Base-by-base conservation (phyloP, 495 filamentous ascomycete genomes). In the Cenococcum geophilum region DNA sequence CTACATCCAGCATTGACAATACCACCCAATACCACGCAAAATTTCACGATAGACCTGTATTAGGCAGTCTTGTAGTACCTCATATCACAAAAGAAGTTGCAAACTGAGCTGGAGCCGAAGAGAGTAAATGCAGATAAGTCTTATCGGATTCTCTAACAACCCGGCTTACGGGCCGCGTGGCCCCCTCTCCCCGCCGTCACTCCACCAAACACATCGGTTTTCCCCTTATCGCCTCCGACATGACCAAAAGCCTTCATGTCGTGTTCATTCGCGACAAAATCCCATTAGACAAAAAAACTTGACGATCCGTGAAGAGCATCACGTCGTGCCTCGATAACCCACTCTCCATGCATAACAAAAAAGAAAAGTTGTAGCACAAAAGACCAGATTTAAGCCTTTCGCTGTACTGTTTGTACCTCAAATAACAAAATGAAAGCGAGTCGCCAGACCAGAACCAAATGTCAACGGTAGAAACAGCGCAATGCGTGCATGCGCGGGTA, bases 381-480 rank as follows among this genome's bases (percentile, higher is more conserved):
- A 49, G 45, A 49, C 45, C 45, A 14, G 5, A n/a, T 1, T 47
- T n/a, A 18, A 22, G 18, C 45, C 22, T 49, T n/a, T 18, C 9
- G 1, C 18, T 58, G 37, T 47, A 21, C 42, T n/a, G n/a, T 9
- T 23, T 42, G 20, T 25, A 47, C 37, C 36, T 58, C 11, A 27
- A 18, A 22, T 42, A 49, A 50, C 23, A 34, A 43, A 35, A 51
- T 34, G 58, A 58, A 62, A 58, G 52, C 36, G 55, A 66, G 57
- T 50, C 56, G 35, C 61, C 50, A 55, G 61, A 63, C 55, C 32
- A 22, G 23, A 48, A 40, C 59, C 37, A 61, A 22, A 61, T 66
- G 59, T 58, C 55, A 37, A 49, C 62, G 63, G 63, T 66, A 67
- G 59, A 67, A 63, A 48, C 21, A 22, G 34, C 52, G 59, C 50